phyloP scores from a whole-genome alignment of 208 protist genomes.

The Jaenimonas drosophilae region DNA sequence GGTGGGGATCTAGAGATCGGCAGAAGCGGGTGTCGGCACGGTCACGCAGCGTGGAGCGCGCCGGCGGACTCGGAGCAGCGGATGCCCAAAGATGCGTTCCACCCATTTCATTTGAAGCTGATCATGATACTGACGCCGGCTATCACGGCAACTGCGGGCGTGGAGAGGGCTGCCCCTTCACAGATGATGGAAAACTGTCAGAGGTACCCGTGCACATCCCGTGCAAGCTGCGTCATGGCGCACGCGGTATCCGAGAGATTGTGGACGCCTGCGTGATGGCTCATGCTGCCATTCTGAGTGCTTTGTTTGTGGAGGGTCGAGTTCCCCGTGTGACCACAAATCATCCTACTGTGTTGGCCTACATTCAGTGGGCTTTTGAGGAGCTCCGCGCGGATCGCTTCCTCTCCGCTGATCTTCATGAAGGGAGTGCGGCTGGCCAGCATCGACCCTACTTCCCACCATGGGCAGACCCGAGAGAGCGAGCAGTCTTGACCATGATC shows the following conservation, averaged over 20 bases:
- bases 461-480: too few species aligned
- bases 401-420: slow-evolving; percentile 11
- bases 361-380: slow-evolving; percentile 47
- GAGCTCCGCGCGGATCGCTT: slow-evolving; percentile 27
- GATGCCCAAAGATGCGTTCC: slow-evolving; percentile 16
- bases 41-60: neutral
- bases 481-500: too few species aligned
- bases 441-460: neutral
- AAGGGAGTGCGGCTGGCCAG: neutral
- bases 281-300: slow-evolving; percentile 53
- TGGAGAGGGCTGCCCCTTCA: slow-evolving; percentile 62
- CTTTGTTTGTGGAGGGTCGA: slow-evolving; percentile 63
- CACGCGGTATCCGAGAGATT: slow-evolving; percentile 3
- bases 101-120: slow-evolving; percentile 26
- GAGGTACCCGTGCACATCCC: slow-evolving; percentile 41
- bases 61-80: neutral
- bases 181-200: slow-evolving; percentile 18
- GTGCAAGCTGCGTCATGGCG: too few species aligned
- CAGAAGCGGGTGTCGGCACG: neutral
- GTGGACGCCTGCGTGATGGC: slow-evolving; percentile 35
- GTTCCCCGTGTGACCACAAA: slow-evolving; percentile 43
- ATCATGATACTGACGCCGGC: slow-evolving; percentile 27
- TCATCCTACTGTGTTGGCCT: slow-evolving; percentile 22
- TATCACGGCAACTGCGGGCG: slow-evolving; percentile 59
- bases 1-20: too few species aligned